Conservation (phyloP, 1,139 yeast species). For the Magnusiomyces suaveolens region DNA sequence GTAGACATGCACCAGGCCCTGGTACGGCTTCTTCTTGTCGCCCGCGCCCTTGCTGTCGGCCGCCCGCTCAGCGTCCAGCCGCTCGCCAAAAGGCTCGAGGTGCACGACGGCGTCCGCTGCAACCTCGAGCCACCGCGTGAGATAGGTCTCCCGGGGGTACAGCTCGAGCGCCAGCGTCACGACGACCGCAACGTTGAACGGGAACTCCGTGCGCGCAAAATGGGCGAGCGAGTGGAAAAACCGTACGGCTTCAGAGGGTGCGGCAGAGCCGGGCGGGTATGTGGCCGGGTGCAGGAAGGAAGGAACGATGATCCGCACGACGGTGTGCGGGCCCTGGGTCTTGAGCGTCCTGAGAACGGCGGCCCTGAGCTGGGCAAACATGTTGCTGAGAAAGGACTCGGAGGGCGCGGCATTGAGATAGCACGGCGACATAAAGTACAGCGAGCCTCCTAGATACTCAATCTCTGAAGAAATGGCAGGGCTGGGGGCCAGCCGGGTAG, state of each 20-base stretch:
- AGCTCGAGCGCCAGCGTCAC: slow-evolving; percentile 58
- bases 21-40: slow-evolving; percentile 30
- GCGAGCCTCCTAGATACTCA: slow-evolving; percentile 14
- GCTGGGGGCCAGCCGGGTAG: slow-evolving; percentile 57
- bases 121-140: slow-evolving; percentile 48
- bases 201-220: slow-evolving; percentile 39
- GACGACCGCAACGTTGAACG: slow-evolving; percentile 41
- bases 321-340: slow-evolving; percentile 20
- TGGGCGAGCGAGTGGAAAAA: slow-evolving; percentile 54
- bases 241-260: slow-evolving; percentile 45
- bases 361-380: neutral
- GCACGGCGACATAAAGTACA: slow-evolving; percentile 2
- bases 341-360: neutral
- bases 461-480: slow-evolving; percentile 51
- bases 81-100: slow-evolving; percentile 77
- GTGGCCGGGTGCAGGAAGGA: slow-evolving; percentile 68
- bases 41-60: slow-evolving; percentile 11
- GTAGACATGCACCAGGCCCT: slow-evolving; percentile 71
- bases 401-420: neutral
- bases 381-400: slow-evolving; percentile 4
- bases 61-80: slow-evolving; percentile 33
- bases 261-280: slow-evolving; percentile 48
- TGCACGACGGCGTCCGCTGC: slow-evolving; percentile 63
- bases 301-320: slow-evolving; percentile 66
- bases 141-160: slow-evolving; percentile 46